Evolutionary conservation across 2,329 filamentous ascomycete species (phyloP).

Genomic region (Pseudogymnoascus sp.): DNA sequence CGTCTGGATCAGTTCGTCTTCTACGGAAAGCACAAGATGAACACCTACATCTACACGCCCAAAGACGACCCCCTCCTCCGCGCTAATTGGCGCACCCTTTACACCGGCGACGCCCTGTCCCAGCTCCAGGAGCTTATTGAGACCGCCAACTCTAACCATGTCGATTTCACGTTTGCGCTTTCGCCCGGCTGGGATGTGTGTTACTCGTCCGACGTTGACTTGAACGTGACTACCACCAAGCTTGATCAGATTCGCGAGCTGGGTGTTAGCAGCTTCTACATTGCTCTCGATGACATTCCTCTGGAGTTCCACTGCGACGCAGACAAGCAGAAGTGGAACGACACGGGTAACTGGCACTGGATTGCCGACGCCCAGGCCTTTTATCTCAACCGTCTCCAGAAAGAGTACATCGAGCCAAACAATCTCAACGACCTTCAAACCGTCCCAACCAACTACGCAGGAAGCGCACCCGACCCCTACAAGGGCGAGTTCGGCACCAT

Average conservation of each 20-base stretch:
- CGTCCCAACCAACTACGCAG: slow-evolving; percentile 19
- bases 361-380: slow-evolving; percentile 19
- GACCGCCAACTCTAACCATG: slow-evolving; percentile 18
- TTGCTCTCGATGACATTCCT: slow-evolving; percentile 19
- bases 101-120: slow-evolving; percentile 10
- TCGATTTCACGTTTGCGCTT: slow-evolving; percentile 20
- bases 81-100: not conserved
- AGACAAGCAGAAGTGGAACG: slow-evolving; percentile 17
- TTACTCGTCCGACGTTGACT: slow-evolving; percentile 19
- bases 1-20: slow-evolving; percentile 21
- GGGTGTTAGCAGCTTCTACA: slow-evolving; percentile 19
- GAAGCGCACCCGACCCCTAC: slow-evolving; percentile 18
- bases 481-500: slow-evolving; percentile 19
- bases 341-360: slow-evolving; percentile 15
- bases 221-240: slow-evolving; percentile 17
- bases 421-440: slow-evolving; percentile 18
- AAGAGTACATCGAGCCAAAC: slow-evolving; percentile 17
- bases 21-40: slow-evolving; percentile 22
- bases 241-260: slow-evolving; percentile 19
- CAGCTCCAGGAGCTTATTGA: slow-evolving; percentile 18
- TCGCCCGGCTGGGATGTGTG: slow-evolving; percentile 18
- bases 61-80: slow-evolving; percentile 20
- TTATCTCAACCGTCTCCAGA: slow-evolving; percentile 19
- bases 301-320: slow-evolving; percentile 18
- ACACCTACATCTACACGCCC: slow-evolving; percentile 22